phyloP scores from a whole-genome alignment of 768 basidiomycete species.

The Leccinellum rugosiceps region DNA sequence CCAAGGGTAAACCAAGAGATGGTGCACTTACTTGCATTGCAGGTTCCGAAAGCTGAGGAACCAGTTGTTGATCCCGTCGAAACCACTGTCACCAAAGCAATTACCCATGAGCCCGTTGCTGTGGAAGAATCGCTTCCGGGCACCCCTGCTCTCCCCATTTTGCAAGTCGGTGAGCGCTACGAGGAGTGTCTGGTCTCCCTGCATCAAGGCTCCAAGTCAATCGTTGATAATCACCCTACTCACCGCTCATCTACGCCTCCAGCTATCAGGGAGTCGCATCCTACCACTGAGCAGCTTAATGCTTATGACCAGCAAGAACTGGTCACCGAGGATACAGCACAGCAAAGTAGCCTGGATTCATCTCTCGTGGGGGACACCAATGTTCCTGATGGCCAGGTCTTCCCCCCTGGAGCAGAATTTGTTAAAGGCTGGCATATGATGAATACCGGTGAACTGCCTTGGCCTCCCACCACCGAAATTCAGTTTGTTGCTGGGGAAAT shows the following conservation, averaged over 20 bases:
- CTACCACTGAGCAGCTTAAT: not conserved
- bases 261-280: not conserved
- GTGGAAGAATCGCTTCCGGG: conserved; percentile 29
- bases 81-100: not conserved
- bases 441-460: conserved; percentile 60
- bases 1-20: conserved; percentile 38
- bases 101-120: conserved; percentile 26
- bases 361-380: conserved; percentile 65
- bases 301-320: not conserved
- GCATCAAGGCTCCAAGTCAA: conserved; percentile 18
- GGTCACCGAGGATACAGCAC: not conserved
- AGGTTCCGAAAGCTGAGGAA: not conserved
- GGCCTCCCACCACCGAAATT: conserved; percentile 68
- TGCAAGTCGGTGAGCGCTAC: not conserved
- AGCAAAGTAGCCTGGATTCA: conserved; percentile 39
- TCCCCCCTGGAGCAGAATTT: conserved; percentile 83
- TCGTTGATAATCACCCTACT: conserved; percentile 30
- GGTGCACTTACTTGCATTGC: conserved; percentile 27
- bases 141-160: conserved; percentile 17
- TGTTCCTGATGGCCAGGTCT: conserved; percentile 68
- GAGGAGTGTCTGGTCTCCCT: conserved; percentile 3
- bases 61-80: not conserved
- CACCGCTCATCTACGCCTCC: conserved; percentile 10
- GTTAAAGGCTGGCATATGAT: conserved; percentile 78
- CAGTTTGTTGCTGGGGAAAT: conserved; percentile 69